These are phyloP conservation scores for Colletotrichum sp. DNA, from an alignment of 2,329 filamentous ascomycete genomes.

Conservation along the genomic window DNA sequence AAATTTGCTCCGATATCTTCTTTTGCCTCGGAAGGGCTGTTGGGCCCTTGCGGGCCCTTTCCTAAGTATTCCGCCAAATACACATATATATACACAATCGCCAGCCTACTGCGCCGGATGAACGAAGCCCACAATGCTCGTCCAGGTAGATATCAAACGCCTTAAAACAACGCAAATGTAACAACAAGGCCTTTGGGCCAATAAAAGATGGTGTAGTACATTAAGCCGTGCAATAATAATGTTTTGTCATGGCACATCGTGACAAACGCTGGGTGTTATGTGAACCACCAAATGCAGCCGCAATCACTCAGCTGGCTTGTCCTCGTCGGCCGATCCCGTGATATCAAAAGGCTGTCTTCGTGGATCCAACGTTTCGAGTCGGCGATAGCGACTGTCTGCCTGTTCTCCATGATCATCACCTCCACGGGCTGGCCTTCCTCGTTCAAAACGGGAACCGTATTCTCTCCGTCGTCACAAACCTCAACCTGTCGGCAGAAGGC, in stretches of 20 bases:
- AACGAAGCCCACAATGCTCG: not conserved
- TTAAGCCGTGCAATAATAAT: not conserved
- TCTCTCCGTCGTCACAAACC: conserved; percentile 43
- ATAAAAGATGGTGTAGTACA: not conserved
- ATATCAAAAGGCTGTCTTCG: conserved; percentile 10
- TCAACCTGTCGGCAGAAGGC: conserved; percentile 55
- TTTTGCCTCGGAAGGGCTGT: not conserved
- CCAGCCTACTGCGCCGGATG: not conserved
- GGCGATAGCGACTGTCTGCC: conserved; percentile 6
- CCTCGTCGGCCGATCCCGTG: conserved; percentile 1
- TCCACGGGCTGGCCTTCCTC: conserved; percentile 43
- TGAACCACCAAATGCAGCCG: conserved; percentile 59
- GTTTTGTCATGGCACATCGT: not conserved
- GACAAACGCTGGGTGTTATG: conserved; percentile 27
- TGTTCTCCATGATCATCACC: conserved; percentile 49
- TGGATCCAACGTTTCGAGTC: conserved; percentile 18
- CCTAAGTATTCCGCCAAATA: not conserved
- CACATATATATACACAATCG: not conserved
- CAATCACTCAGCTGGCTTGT: conserved; percentile 51
- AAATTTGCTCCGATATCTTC: not conserved
- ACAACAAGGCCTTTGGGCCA: not conserved
- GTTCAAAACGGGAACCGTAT: conserved; percentile 39
- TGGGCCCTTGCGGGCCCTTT: not conserved
- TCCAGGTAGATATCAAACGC: not conserved
- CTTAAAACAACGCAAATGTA: not conserved